A percentile compares a stretch with the other conserved stretches of the same genome.
Conservation (phyloP, 1,284 basidiomycete genomes). For the Tremellales sp. region DNA sequence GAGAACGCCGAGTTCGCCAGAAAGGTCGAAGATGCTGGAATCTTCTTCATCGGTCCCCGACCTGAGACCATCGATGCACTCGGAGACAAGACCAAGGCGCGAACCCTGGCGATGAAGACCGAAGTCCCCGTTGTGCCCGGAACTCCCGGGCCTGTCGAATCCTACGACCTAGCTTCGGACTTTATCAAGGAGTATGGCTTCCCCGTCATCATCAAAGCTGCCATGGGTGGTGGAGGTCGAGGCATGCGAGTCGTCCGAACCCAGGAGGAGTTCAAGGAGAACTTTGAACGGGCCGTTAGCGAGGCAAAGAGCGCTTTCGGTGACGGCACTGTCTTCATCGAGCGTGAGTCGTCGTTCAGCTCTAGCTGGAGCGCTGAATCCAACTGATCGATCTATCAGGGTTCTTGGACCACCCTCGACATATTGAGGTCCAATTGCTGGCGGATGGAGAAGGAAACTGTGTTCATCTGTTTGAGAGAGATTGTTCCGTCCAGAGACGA, state of each 20-base stretch:
- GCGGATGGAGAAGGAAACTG: constrained; percentile 89
- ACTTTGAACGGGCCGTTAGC: constrained; percentile 88
- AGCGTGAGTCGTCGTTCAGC: constrained; percentile 54
- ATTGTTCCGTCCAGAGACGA: constrained; percentile 95
- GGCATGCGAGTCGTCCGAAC: constrained; percentile 98
- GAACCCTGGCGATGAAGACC: constrained; percentile 70
- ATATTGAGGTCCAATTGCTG: constrained; percentile 95
- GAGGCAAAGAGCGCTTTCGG: constrained; percentile 97
- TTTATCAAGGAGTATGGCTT: constrained; percentile 96
- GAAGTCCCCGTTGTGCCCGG: constrained; percentile 97
- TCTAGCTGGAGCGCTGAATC: background rate
- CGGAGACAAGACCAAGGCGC: constrained; percentile 98
- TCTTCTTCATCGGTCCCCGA: constrained; percentile 94
- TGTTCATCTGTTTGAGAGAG: constrained; percentile 95
- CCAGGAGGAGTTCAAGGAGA: constrained; percentile 81
- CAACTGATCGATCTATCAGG: constrained; percentile 17
- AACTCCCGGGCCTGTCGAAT: constrained; percentile 86
- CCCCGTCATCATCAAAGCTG: constrained; percentile 97
- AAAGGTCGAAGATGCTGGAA: constrained; percentile 94
- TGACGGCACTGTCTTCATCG: constrained; percentile 97
- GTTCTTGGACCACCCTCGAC: constrained; percentile 91
- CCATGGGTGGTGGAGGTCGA: constrained; percentile 97
- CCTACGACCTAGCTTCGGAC: constrained; percentile 74
- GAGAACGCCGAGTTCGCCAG: constrained; percentile 95
- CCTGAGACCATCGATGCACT: constrained; percentile 96